Evolutionary conservation across 192 early-diverging fungal genomes (phyloP), one percentile per base, ranked within the genome.

Genomic region (Spinellus fusiger): DNA sequence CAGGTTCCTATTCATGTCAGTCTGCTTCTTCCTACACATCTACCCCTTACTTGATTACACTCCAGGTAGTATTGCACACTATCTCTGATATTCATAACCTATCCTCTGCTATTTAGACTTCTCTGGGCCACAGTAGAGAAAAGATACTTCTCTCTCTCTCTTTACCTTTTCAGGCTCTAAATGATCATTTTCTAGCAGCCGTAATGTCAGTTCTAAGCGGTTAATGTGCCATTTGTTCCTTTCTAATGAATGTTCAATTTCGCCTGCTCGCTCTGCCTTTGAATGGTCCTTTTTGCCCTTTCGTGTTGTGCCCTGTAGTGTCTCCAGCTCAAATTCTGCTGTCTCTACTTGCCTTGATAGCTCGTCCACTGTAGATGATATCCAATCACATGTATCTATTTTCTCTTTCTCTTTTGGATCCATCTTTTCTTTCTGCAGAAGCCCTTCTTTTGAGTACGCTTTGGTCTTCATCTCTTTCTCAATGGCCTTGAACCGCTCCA

Each of bases 391-490:
- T 15, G 89, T 69, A 20, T 98, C 94, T 32, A 84, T 77, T 64
- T 94, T 94, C 68, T 95, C 91, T 65, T 89, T 89, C 59, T 95
- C 95, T 69, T 91, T 87, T 4, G 96, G 96, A 77, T 99, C 96
- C 60, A 96, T 75, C 62, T 89, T 90, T 53, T 81, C 80, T 49
- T 84, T 75, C 64, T 84, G 84, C 57, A 80, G 67, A 48, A 99
- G 69, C 18, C 96, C 96, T 73, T 96, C 96, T 73, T 95, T 92
- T 27, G 95, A 98, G 69, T 87, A 99, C 4, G 96, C 95, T 68
- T 99, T 99, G 47, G 95, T 95, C 74, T 99, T 99, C 80, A 99
- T 92, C 71, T 97, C 96, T 71, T 95, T 96, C 67, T 99, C 96
- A 33, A 86, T 86, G 5, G 92, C 93, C 78, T 99, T 99, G 81